A percentile compares a stretch with the other conserved stretches of the same genome.
phyloP scores from a whole-genome alignment of 371 early-diverging fungal genomes.

The Actinomucor elegans region DNA sequence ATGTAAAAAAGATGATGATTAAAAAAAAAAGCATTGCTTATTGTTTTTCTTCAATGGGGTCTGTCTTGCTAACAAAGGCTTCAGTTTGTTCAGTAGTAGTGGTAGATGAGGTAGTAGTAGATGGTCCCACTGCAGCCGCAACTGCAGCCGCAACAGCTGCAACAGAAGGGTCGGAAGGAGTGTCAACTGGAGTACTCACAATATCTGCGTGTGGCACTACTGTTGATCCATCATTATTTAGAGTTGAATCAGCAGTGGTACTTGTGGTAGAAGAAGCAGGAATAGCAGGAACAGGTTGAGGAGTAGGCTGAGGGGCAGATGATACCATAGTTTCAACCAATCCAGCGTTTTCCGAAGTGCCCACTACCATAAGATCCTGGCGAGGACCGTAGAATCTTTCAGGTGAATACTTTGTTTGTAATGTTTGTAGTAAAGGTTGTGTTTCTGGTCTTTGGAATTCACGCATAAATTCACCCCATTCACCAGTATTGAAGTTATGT shows the following conservation, averaged over 20 bases:
- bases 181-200: no score
- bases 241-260: not conserved
- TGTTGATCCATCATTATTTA: not conserved
- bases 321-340: not conserved
- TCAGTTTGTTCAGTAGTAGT: no score
- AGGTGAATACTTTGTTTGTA: conserved; percentile 42
- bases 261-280: not conserved
- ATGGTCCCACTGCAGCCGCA: conserved; percentile 1
- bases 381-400: conserved; percentile 34
- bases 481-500: conserved; percentile 51
- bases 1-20: no score
- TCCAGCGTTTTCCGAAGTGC: not conserved
- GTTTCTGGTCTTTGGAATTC: conserved; percentile 44
- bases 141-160: conserved; percentile 1
- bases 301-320: not conserved
- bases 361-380: conserved; percentile 9
- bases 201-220: not conserved
- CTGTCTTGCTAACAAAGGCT: no score
- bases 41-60: no score
- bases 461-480: conserved; percentile 49
- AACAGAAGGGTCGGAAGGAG: not conserved
- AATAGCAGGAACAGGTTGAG: not conserved
- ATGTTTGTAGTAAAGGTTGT: conserved; percentile 29
- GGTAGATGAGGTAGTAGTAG: not conserved
- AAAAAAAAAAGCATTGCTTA: no score